These are phyloP conservation scores for Cladosporium sp. DNA, from an alignment of 2,329 filamentous ascomycete species.

Conservation along the genomic window DNA sequence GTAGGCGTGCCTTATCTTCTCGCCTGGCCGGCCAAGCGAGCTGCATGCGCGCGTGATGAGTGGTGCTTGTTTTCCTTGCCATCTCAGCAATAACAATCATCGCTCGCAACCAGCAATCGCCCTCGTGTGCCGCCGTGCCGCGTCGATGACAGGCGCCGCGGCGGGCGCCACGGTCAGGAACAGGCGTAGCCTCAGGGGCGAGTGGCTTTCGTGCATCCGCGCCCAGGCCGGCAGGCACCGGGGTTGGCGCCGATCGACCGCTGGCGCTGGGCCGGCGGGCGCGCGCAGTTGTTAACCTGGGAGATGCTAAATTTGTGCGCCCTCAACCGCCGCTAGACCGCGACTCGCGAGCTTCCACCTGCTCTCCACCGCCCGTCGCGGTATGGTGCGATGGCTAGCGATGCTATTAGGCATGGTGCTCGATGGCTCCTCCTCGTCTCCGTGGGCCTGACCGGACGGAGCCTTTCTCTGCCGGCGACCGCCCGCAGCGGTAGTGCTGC, in stretches of 20 bases:
- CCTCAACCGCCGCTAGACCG: conserved; percentile 8
- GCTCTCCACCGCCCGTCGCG: background rate
- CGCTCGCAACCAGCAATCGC: background rate
- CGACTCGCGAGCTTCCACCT: background rate
- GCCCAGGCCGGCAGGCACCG: background rate
- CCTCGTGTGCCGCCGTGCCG: background rate
- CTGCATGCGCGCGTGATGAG: background rate
- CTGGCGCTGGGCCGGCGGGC: background rate
- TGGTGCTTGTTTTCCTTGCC: background rate
- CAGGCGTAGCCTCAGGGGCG: too few species aligned
- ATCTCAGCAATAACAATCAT: background rate
- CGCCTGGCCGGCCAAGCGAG: too few species aligned
- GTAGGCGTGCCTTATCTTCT: too few species aligned
- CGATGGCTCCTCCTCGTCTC: background rate
- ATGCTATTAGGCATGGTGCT: background rate
- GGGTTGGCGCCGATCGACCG: conserved; percentile 1
- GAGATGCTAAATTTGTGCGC: background rate
- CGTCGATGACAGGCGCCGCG: background rate
- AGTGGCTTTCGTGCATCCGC: background rate
- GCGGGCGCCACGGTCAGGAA: too few species aligned
- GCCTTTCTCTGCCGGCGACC: background rate
- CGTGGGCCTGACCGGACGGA: background rate
- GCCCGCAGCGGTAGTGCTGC: background rate
- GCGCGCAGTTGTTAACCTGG: too few species aligned
- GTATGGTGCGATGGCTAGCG: background rate